Evolutionary conservation across 345 rosid genomes (phyloP).

Genomic region (Turritis glabra): DNA sequence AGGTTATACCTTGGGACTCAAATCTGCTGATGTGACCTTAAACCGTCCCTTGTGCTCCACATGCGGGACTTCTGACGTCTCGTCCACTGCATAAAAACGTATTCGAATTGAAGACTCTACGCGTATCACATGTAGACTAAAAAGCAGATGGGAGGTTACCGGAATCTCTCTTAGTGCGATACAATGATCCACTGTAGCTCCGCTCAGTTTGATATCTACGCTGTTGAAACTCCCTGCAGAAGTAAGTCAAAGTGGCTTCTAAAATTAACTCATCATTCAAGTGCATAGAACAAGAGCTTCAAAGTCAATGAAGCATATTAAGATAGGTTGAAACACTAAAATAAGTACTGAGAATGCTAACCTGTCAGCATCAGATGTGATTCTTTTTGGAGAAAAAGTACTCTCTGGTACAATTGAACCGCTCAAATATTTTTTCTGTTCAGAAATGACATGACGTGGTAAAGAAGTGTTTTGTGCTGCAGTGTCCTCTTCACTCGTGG

Average conservation of each 20-base stretch:
- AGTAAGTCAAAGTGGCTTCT: conserved; percentile 31
- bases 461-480: conserved; percentile 48
- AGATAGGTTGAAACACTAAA: background rate
- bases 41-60: conserved; percentile 90
- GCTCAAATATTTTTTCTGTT: conserved; percentile 56
- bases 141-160: conserved; percentile 58
- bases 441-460: conserved; percentile 49
- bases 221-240: conserved; percentile 64
- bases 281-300: conserved; percentile 29
- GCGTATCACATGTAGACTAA: conserved; percentile 24
- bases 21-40: conserved; percentile 81
- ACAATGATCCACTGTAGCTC: conserved; percentile 76
- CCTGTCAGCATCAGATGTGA: conserved; percentile 63
- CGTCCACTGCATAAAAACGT: conserved; percentile 54
- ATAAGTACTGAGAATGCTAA: conserved; percentile 35
- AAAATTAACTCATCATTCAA: conserved; percentile 14
- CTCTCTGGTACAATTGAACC: conserved; percentile 61
- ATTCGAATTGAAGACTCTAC: conserved; percentile 11
- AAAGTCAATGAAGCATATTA: conserved; percentile 17
- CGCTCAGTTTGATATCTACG: conserved; percentile 62
- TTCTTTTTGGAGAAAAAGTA: conserved; percentile 55
- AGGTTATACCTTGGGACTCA: conserved; percentile 79
- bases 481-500: conserved; percentile 54
- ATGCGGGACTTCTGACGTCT: conserved; percentile 72
- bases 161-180: conserved; percentile 63